Conservation (phyloP, 2,329 filamentous ascomycete genomes). For the Trematosphaeria pertusa region DNA sequence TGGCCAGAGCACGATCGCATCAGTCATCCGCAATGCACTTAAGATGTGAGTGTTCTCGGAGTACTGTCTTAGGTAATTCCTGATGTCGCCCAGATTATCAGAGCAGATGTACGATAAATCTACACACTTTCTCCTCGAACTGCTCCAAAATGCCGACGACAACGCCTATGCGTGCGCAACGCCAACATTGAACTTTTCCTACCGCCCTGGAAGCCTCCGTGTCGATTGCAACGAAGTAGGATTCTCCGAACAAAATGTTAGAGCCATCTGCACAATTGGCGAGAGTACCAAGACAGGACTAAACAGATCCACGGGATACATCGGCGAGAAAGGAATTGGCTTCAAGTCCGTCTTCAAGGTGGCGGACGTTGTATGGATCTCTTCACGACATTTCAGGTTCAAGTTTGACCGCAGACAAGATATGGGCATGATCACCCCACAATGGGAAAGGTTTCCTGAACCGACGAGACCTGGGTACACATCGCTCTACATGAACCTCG, state of each 20-base stretch:
- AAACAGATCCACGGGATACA: slow-evolving; percentile 24
- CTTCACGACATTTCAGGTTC: slow-evolving; percentile 6
- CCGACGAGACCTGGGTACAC: not conserved
- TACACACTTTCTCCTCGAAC: slow-evolving; percentile 56
- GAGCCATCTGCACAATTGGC: slow-evolving; percentile 56
- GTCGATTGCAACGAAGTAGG: slow-evolving; percentile 52
- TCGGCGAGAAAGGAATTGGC: slow-evolving; percentile 46
- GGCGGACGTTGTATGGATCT: slow-evolving; percentile 34
- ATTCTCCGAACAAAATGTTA: slow-evolving; percentile 44
- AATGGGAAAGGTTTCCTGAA: slow-evolving; percentile 4
- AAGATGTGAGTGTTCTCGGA: not conserved
- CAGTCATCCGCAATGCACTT: not conserved
- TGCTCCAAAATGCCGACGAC: slow-evolving; percentile 64
- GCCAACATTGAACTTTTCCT: slow-evolving; percentile 35
- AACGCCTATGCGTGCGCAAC: slow-evolving; percentile 47
- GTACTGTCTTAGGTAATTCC: not conserved
- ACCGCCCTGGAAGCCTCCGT: slow-evolving; percentile 31
- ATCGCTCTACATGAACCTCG: slow-evolving; percentile 1
- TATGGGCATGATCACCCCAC: slow-evolving; percentile 3
- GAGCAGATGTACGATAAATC: slow-evolving; percentile 18
- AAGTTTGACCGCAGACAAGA: slow-evolving; percentile 6
- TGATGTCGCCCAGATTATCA: not conserved
- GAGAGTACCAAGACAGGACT: slow-evolving; percentile 51
- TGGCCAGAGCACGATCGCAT: not conserved
- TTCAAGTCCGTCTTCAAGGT: slow-evolving; percentile 47